Evolutionary conservation across 306 rosid species (phyloP), one percentile per base, ranked within the genome.

Genomic region (Carpinus fangiana): DNA sequence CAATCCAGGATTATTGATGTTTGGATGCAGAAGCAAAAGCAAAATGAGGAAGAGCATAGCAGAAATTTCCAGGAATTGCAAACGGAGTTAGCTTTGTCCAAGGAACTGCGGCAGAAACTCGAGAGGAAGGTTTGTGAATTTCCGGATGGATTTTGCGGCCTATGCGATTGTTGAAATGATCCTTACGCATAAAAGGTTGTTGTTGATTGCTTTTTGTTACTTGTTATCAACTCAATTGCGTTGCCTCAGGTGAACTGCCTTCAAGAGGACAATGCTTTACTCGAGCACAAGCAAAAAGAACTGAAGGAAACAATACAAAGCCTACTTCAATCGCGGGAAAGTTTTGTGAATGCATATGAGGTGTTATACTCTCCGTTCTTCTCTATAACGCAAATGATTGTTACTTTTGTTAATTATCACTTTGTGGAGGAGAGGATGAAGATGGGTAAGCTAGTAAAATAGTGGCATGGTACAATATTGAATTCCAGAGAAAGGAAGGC

Each of bases 201-300:
- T 31, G 34, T 31, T 41, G 45, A 5, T 41, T 38, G 43, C 43
- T 38, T 38, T 36, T 38, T 38, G 20, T 26, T 54, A 53, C 41
- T 67, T 7, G 59, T 80, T 56, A 20, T 13, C 2, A 1, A 23
- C 57, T 16, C 9, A 46, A 43, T 7, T 52, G 68, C 53, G 54
- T 75, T 48, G 11, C 36, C 28, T 59, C 76, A 92, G 97, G 92
- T 85, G 60, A 90, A 47, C 85, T 86, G 83, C 82, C 82, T 91
- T 50, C 89, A 84, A 79, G 85, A 88, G 41, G 96, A 88, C 73
- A 91, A 87, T 84, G 80, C 76, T 77, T 34, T 91, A 81, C 91
- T 93, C 26, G 98, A 93, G 84, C 88, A 67, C 84, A 89, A 82
- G 84, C 89, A 87, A 52, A 93, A 82, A 26, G 96, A 89, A 84